phyloP scores from a whole-genome alignment of 805 yeast species.

The Spathaspora passalidarum region DNA sequence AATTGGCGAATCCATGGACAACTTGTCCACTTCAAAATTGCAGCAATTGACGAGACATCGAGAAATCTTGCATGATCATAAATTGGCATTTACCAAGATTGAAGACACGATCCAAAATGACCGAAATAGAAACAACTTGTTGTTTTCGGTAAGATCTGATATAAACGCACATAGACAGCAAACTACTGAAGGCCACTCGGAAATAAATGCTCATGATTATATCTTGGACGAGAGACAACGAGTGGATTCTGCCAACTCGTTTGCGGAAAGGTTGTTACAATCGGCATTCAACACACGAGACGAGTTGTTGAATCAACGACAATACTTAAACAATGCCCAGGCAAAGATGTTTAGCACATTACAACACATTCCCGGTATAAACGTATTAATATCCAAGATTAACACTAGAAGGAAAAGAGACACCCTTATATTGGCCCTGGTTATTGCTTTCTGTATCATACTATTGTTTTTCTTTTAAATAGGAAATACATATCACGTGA shows the following conservation, averaged over 20 bases:
- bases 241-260: constrained; percentile 65
- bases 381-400: constrained; percentile 69
- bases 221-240: constrained; percentile 74
- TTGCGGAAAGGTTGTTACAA: constrained; percentile 77
- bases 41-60: constrained; percentile 83
- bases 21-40: constrained; percentile 65
- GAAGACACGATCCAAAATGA: constrained; percentile 62
- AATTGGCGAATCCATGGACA: constrained; percentile 53
- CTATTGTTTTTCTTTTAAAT: constrained; percentile 48
- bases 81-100: constrained; percentile 59
- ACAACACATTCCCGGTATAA: constrained; percentile 78
- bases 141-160: constrained; percentile 76
- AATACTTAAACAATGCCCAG: constrained; percentile 59
- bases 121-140: constrained; percentile 69
- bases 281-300: constrained; percentile 91
- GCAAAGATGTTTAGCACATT: constrained; percentile 58
- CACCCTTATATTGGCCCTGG: constrained; percentile 72
- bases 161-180: constrained; percentile 63
- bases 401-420: constrained; percentile 89
- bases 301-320: constrained; percentile 72
- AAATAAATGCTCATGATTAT: constrained; percentile 57
- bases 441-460: constrained; percentile 72
- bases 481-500: not conserved
- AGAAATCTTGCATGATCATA: constrained; percentile 71
- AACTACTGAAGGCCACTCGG: constrained; percentile 3